These are phyloP conservation scores for Leucocoprinus sp. DNA, from an alignment of 768 basidiomycete species.

Conservation along the genomic window DNA sequence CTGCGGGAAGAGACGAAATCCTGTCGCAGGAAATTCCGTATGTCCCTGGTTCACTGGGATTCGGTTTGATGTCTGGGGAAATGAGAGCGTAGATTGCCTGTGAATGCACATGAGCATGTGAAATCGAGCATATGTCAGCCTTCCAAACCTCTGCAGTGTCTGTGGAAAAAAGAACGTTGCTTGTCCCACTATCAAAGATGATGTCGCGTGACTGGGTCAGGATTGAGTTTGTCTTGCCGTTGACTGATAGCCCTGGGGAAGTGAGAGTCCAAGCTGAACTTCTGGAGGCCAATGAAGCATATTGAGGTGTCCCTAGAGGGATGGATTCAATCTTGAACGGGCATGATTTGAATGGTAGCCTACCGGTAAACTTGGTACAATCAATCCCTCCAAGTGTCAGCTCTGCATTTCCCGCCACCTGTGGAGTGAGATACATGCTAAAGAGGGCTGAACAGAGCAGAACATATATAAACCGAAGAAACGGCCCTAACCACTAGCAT, in stretches of 20 bases:
- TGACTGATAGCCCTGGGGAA: slow-evolving; percentile 41
- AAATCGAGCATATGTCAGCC: slow-evolving; percentile 1
- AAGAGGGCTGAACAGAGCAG: slow-evolving; percentile 32
- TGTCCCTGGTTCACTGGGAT: slow-evolving; percentile 40
- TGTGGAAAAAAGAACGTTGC: slow-evolving; percentile 44
- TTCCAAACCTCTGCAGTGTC: slow-evolving; percentile 37
- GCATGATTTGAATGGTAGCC: slow-evolving; percentile 11
- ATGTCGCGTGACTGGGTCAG: slow-evolving; percentile 33
- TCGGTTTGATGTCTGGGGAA: slow-evolving; percentile 47
- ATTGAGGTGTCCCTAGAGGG: slow-evolving; percentile 31
- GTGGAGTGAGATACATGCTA: slow-evolving; percentile 42
- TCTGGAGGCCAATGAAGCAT: slow-evolving; percentile 30
- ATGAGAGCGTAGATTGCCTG: slow-evolving; percentile 52
- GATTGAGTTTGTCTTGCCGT: slow-evolving; percentile 39
- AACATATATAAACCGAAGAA: neutral
- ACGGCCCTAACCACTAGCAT: neutral
- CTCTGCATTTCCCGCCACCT: slow-evolving; percentile 40
- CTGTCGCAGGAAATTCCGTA: slow-evolving; percentile 46
- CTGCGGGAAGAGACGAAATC: slow-evolving; percentile 39
- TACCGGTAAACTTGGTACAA: slow-evolving; percentile 41
- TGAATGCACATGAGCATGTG: slow-evolving; percentile 9
- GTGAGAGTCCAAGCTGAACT: slow-evolving; percentile 35
- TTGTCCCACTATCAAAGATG: slow-evolving; percentile 53
- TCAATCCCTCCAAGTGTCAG: slow-evolving; percentile 48
- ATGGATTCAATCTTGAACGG: neutral